Conservation (phyloP, 345 rosid genomes). For the Lepidium aucheri region DNA sequence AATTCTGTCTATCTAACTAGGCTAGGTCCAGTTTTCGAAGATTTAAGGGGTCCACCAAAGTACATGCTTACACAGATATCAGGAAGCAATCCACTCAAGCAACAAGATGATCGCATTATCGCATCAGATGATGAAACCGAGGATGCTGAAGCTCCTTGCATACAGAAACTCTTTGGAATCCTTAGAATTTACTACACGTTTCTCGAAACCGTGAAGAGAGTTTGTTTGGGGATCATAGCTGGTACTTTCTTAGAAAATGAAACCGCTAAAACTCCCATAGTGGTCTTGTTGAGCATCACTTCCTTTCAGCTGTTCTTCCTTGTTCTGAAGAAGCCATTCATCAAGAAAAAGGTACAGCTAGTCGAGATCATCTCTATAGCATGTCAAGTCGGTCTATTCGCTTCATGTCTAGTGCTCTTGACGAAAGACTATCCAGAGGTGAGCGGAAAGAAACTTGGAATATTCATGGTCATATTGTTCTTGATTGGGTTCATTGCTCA, state of each 20-base stretch:
- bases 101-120: conserved; percentile 46
- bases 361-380: conserved; percentile 65
- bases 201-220: conserved; percentile 56
- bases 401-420: conserved; percentile 43
- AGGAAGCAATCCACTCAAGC: conserved; percentile 35
- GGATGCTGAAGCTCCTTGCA: conserved; percentile 90
- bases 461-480: conserved; percentile 60
- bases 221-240: conserved; percentile 50
- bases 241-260: conserved; percentile 49
- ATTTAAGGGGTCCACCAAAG: conserved; percentile 91
- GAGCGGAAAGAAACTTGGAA: conserved; percentile 44
- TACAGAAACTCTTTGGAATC: conserved; percentile 82
- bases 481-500: conserved; percentile 53
- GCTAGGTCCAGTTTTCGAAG: conserved; percentile 77
- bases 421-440: conserved; percentile 33
- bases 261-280: conserved; percentile 42
- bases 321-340: conserved; percentile 84
- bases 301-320: conserved; percentile 84
- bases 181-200: conserved; percentile 87
- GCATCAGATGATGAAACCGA: conserved; percentile 93
- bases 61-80: conserved; percentile 93
- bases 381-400: conserved; percentile 51
- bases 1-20: conserved; percentile 35
- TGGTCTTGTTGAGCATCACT: conserved; percentile 50
- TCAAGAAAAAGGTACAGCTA: conserved; percentile 82